Base-by-base conservation (phyloP, 2,329 filamentous ascomycete genomes). In the Monilinia laxa region DNA sequence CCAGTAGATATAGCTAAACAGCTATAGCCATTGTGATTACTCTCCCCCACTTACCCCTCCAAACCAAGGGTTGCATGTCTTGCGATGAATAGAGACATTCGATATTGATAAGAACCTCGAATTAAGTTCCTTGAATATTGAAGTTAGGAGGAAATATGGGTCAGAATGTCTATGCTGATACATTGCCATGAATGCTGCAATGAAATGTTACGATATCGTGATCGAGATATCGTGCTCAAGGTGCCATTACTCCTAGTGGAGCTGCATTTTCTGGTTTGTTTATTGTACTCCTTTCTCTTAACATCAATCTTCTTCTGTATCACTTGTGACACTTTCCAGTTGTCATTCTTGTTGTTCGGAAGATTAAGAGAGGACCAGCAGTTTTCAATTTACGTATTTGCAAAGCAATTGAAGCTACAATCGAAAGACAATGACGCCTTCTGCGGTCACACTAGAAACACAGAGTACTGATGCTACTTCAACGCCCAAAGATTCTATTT, bases 131-230 rank as follows among this genome's bases (percentile, higher is more conserved):
- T 25, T 60, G 7, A 7, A 20, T 28, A 38, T 38, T 16, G 45
- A 31, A 45, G 23, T 20, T n/a, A 7, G 40, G 18, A 14, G 11
- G 28, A 51, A 49, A 57, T 38, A 58, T 47, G 52, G 38, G 47
- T 25, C 62, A n/a, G 25, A 25, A 47, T 25, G n/a, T 62, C 16
- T n/a, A 25, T 20, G 14, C 14, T 62, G n/a, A 31, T 63, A 63
- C 31, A 52, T 42, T 40, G 55, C 31, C 49, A 31, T 55, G 38
- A 35, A 65, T 65, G 63, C 31, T 59, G 63, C 63, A 38, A 65
- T 65, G 23, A n/a, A 11, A 65, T 52, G 20, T 42, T 16, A 28
- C 42, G 28, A 65, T 65, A 59, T 25, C 62, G 62, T 65, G 53
- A 49, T 65, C 18, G 20, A 31, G 25, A 63, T 14, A 59, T 38